Evolutionary conservation across 495 filamentous ascomycete species (phyloP).

Genomic region (Cryomyces minteri): DNA sequence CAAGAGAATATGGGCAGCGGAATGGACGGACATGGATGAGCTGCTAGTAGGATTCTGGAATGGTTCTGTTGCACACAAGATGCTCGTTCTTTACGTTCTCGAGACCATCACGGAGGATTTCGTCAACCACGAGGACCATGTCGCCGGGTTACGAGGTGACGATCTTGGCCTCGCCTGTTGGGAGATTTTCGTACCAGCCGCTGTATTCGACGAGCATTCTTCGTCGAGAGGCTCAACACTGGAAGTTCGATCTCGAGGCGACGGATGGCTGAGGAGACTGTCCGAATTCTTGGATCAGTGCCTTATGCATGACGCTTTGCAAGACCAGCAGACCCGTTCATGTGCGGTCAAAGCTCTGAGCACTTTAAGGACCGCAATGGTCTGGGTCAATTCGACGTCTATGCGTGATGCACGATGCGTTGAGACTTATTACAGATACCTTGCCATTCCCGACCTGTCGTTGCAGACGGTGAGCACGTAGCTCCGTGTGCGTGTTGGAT

Average conservation of each 20-base stretch:
- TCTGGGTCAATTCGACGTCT: slow-evolving; percentile 73
- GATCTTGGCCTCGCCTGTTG: slow-evolving; percentile 75
- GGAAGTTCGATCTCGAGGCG: slow-evolving; percentile 50
- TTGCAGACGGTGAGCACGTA: slow-evolving; percentile 46
- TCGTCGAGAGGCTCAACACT: slow-evolving; percentile 43
- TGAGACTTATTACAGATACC: slow-evolving; percentile 49
- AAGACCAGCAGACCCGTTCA: slow-evolving; percentile 41
- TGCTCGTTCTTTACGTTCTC: slow-evolving; percentile 63
- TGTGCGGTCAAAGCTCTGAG: slow-evolving; percentile 58
- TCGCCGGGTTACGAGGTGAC: slow-evolving; percentile 62
- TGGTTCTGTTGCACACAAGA: slow-evolving; percentile 42
- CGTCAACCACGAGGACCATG: slow-evolving; percentile 74
- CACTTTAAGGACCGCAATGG: slow-evolving; percentile 53
- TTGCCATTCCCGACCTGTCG: slow-evolving; percentile 52
- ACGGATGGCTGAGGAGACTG: slow-evolving; percentile 75
- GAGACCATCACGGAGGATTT: slow-evolving; percentile 93
- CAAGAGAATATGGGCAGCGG: slow-evolving; percentile 76
- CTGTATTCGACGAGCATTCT: slow-evolving; percentile 54
- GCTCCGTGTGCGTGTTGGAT: background rate
- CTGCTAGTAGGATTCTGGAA: slow-evolving; percentile 64
- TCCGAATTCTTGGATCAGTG: slow-evolving; percentile 58
- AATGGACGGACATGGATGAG: slow-evolving; percentile 91
- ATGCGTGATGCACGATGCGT: slow-evolving; percentile 51
- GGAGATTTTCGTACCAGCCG: slow-evolving; percentile 73
- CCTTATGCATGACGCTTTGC: slow-evolving; percentile 40